These are phyloP conservation scores for Annulohypoxylon stygium DNA, from an alignment of 495 filamentous ascomycete genomes.

Conservation along the genomic window DNA sequence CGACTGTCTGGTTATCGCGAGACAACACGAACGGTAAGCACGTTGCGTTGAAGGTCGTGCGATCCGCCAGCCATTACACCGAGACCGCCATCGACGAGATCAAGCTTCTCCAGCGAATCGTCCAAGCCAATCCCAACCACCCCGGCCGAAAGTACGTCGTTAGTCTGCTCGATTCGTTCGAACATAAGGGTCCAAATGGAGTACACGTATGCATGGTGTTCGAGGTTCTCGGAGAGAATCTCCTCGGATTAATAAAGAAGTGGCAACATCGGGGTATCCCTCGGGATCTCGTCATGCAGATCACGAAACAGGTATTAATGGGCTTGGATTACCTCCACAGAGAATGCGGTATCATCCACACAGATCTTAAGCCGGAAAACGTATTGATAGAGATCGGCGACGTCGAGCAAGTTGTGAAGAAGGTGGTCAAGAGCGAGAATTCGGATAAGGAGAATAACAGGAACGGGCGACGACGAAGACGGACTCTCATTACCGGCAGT, in stretches of 20 bases:
- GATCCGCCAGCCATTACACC: conserved; percentile 97
- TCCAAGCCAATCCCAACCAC: conserved; percentile 92
- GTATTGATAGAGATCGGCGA: conserved; percentile 99
- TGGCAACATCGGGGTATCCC: conserved; percentile 99
- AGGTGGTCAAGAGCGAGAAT: conserved; percentile 89
- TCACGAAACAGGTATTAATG: conserved; percentile 96
- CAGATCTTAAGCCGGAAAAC: conserved; percentile 97
- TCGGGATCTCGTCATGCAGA: conserved; percentile 96
- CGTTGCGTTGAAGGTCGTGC: conserved; percentile 96
- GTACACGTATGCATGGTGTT: conserved; percentile 99
- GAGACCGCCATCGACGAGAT: conserved; percentile 99
- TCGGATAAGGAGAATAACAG: conserved; percentile 88
- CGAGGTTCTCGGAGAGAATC: conserved; percentile 95
- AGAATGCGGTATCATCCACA: conserved; percentile 99
- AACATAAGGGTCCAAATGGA: conserved; percentile 96
- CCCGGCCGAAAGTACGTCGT: conserved; percentile 95
- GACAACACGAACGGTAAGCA: conserved; percentile 94
- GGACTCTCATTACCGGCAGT: conserved; percentile 96
- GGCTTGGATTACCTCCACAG: conserved; percentile 96
- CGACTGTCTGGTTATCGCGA: conserved; percentile 95
- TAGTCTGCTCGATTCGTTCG: conserved; percentile 94
- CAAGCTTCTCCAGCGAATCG: conserved; percentile 96
- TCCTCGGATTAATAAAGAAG: conserved; percentile 94
- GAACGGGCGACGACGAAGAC: conserved; percentile 90
- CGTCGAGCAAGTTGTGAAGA: conserved; percentile 95